Evolutionary conservation across 306 rosid species (phyloP).

Genomic region (Erythrophleum fordii): DNA sequence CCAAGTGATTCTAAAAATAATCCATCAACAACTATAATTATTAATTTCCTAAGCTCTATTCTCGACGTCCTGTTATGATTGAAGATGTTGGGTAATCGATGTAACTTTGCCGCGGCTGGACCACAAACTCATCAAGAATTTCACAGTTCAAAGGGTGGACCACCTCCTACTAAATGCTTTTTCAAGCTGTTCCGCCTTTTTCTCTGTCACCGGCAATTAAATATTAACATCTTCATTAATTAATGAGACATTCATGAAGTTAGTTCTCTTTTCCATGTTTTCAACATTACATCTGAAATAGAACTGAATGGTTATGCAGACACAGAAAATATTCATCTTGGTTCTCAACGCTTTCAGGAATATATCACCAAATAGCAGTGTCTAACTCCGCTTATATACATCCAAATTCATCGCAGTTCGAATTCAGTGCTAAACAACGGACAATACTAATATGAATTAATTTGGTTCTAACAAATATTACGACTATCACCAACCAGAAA

Average conservation of each 20-base stretch:
- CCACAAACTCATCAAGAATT: slow-evolving; percentile 57
- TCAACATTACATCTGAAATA: background rate
- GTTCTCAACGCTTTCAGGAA: slow-evolving; percentile 16
- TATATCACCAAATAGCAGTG: background rate
- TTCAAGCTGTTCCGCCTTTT: slow-evolving; percentile 23
- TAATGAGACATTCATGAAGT: background rate
- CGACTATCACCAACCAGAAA: background rate
- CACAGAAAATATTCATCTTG: background rate
- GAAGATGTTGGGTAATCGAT: slow-evolving; percentile 41
- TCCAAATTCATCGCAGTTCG: slow-evolving; percentile 8
- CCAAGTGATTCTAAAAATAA: background rate
- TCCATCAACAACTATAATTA: background rate
- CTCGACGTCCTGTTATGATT: slow-evolving; percentile 37
- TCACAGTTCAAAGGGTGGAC: slow-evolving; percentile 59
- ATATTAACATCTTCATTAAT: background rate
- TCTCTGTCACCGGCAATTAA: slow-evolving; percentile 29
- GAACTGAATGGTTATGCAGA: background rate
- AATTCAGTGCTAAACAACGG: slow-evolving; percentile 5
- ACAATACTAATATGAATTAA: background rate
- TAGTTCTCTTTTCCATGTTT: background rate
- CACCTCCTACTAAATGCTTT: slow-evolving; percentile 53
- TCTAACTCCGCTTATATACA: background rate
- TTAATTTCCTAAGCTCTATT: background rate
- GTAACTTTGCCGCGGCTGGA: slow-evolving; percentile 54
- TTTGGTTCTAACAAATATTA: background rate